These are phyloP conservation scores for Artomyces pyxidatus DNA, from an alignment of 768 basidiomycete genomes.

Conservation along the genomic window DNA sequence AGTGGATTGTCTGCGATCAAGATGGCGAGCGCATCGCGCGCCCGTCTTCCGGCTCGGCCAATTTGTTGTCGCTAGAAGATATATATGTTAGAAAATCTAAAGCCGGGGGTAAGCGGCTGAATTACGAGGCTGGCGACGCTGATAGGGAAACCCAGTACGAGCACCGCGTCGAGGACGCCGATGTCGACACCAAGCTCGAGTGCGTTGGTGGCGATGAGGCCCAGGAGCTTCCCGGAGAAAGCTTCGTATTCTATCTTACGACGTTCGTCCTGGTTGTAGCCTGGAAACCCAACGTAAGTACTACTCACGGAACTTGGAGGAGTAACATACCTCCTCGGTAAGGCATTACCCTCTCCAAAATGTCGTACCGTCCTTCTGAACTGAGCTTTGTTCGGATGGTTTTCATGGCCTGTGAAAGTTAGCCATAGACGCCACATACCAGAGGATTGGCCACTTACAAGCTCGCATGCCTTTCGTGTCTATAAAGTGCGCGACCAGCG, in stretches of 20 bases:
- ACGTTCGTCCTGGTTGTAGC: conserved; percentile 46
- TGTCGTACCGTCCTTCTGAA: conserved; percentile 67
- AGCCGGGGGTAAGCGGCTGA: not conserved
- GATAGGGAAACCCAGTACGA: conserved; percentile 82
- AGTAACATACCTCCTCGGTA: conserved; percentile 67
- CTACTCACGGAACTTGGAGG: not conserved
- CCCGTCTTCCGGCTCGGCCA: conserved; percentile 76
- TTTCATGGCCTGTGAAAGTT: conserved; percentile 59
- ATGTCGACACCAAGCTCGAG: conserved; percentile 91
- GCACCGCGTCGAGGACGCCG: conserved; percentile 79
- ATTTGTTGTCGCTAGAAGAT: conserved; percentile 71
- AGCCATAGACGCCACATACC: not conserved
- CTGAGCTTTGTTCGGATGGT: conserved; percentile 61
- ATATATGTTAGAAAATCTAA: not conserved
- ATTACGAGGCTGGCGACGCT: conserved; percentile 74
- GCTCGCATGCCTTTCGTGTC: conserved; percentile 77
- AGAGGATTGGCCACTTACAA: conserved; percentile 36
- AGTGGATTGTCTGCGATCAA: conserved; percentile 64
- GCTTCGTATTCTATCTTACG: conserved; percentile 80
- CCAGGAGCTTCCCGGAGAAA: conserved; percentile 75
- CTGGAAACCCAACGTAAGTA: conserved; percentile 1
- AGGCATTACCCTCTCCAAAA: conserved; percentile 66
- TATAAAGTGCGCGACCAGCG: conserved; percentile 21
- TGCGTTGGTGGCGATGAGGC: conserved; percentile 85
- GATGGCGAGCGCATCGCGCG: conserved; percentile 71